Evolutionary conservation across 352 stramenopile species (phyloP), one percentile per base, ranked within the genome.

Genomic region (Phytopythium sindhum): DNA sequence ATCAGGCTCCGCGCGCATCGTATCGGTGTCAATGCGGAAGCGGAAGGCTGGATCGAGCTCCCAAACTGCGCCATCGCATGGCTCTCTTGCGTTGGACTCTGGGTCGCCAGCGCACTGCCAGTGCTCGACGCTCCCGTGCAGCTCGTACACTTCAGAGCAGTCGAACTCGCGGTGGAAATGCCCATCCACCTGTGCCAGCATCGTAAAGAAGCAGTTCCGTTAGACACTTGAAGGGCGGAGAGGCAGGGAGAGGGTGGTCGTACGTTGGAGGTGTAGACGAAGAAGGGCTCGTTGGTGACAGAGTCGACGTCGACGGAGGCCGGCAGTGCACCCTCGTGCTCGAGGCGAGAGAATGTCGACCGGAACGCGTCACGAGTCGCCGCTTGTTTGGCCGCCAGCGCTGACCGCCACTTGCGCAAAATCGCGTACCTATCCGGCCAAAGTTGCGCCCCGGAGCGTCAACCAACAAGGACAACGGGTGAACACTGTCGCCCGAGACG

Each of bases 251-350:
- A 21, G 45, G n/a, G 14, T 39, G 28, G 24, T 21, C 56, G 50
- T 70, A 97, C 90, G 72, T 98, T 98, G 9, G 86, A 97, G 2
- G 90, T 98, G 74, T 96, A 98, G 66, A 96, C 57, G 66, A 97
- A 98, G 68, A 97, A 97, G 17, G 86, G 84, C 17, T 83, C 74
- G 56, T 67, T 77, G 4, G 82, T 84, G 42, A 89, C 67, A 11
- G 58, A 63, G 35, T 75, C 57, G 15, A 51, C 21, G 0, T 57
- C 51, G 35, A 83, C 73, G 33, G 57, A 67, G 6, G 58, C 56
- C 8, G 77, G 75, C 19, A 88, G 62, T 28, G 66, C 61, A 37
- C 69, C 58, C 12, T 61, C 72, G 51, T 75, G 59, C 28, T 71
- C 67, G 4, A 91, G 63, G 2, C 61, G 55, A 6, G 78, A 63